Percentiles rank a stretch among this genome's conserved stretches.
Evolutionary conservation across 2,329 filamentous ascomycete genomes (phyloP).

Genomic region (Lithohypha guttulata): DNA sequence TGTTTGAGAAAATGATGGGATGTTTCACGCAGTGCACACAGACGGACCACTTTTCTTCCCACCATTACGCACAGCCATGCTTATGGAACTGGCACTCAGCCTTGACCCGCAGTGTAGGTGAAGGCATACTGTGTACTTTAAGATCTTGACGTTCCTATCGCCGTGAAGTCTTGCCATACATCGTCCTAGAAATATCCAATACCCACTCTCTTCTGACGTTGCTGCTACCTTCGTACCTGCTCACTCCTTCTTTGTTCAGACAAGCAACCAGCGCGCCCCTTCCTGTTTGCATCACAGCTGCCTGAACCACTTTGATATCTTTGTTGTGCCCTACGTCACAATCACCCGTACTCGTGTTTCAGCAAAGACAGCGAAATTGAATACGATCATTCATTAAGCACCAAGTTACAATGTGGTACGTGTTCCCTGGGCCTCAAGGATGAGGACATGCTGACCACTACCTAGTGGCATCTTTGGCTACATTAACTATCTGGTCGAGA

Average conservation of each 20-base stretch:
- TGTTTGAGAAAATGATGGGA: no score
- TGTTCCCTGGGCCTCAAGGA: background rate
- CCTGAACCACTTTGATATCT: background rate
- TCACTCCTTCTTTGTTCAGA: background rate
- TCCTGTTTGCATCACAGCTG: slow-evolving; percentile 1
- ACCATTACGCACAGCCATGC: background rate
- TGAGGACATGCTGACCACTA: slow-evolving; percentile 5
- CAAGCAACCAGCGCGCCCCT: background rate
- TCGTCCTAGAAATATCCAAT: no score
- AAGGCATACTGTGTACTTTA: no score
- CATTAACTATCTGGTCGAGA: slow-evolving; percentile 98
- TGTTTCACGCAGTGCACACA: no score
- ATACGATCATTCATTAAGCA: no score
- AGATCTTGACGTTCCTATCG: no score
- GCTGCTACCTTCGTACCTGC: no score
- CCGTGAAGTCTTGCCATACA: no score
- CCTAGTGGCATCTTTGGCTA: slow-evolving; percentile 89
- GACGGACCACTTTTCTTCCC: background rate
- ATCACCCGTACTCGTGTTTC: no score
- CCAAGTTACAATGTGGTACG: slow-evolving; percentile 8
- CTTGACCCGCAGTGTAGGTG: background rate
- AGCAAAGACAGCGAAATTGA: no score
- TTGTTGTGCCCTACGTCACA: slow-evolving; percentile 1
- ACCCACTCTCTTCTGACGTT: background rate
- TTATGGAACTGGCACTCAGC: background rate